These are phyloP conservation scores for Cicer arietinum DNA, from an alignment of 306 rosid species.

Conservation along the genomic window DNA sequence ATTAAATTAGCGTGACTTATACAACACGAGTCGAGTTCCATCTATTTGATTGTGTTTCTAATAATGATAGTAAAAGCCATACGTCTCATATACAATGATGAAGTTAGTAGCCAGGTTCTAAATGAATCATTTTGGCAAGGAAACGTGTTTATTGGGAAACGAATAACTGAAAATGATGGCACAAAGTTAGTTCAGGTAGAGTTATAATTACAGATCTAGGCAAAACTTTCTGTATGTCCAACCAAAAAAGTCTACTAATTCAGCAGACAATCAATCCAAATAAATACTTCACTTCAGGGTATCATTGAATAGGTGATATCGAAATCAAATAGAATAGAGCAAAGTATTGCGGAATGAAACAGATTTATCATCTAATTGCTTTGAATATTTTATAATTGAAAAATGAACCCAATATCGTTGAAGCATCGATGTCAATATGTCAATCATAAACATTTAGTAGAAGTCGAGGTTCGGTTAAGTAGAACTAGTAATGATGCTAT, in stretches of 20 bases:
- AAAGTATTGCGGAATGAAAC: too few species aligned
- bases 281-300: too few species aligned
- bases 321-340: too few species aligned
- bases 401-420: background rate
- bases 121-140: background rate
- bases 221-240: background rate
- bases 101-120: background rate
- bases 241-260: background rate
- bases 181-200: background rate
- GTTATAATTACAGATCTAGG: background rate
- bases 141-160: background rate
- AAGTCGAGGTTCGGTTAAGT: background rate
- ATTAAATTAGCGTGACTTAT: background rate
- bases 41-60: background rate
- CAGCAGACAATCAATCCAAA: too few species aligned
- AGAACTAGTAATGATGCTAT: background rate
- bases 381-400: too few species aligned
- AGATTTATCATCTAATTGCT: too few species aligned
- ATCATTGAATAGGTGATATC: too few species aligned
- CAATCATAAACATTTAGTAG: slow-evolving; percentile 18
- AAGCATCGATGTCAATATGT: slow-evolving; percentile 21
- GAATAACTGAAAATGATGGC: background rate
- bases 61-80: background rate
- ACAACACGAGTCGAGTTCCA: background rate
- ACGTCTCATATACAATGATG: background rate